Base-by-base conservation (phyloP, 306 rosid species). In the Corylus heterophylla region DNA sequence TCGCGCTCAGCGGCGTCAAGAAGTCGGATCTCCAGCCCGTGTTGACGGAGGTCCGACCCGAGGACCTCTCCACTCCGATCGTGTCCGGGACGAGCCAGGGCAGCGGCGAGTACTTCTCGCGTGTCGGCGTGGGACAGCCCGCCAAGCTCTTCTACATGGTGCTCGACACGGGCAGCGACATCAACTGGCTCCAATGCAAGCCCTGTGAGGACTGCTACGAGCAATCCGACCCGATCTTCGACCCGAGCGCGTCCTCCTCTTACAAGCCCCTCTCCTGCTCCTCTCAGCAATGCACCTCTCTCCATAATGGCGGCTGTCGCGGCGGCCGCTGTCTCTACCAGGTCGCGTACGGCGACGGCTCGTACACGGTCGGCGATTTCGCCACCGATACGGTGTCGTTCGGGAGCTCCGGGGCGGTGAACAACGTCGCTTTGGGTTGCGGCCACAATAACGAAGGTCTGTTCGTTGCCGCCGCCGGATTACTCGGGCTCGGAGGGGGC, bases 401-500 rank as follows among this genome's bases (percentile, higher is more conserved):
- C 5, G 97, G 96, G 0, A 75, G 42, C 14, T 69, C 96, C 47
- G 97, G 97, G 0, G 82, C 92, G 0, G 69, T 90, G 2, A 73
- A 69, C 1, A 39, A 64, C 16, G 76, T 96, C 13, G 90, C 96
- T 0, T 0, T 96, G 18, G 99, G 99, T 0, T 96, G 99, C 44
- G 99, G 99, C 4, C 98, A 91, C 63, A 91, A 89, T 11, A 93
- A 96, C 73, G 96, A 93, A 44, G 99, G 99, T 0, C n/a, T 93
- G 5, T 96, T 96, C 76, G 87, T 89, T 0, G 98, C 80, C 0
- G 79, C 99, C 0, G 98, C 99, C 7, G 99, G 99, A 0, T 62
- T 93, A 1, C 78, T 96, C 14, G 99, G 99, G 0, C 96, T 96
- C n/a, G 99, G 99, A 3, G 97, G 96, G 0, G 98, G 99, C 3